These are phyloP conservation scores for Hypoxylon sp. DNA, from an alignment of 2,329 filamentous ascomycete species.

Conservation along the genomic window DNA sequence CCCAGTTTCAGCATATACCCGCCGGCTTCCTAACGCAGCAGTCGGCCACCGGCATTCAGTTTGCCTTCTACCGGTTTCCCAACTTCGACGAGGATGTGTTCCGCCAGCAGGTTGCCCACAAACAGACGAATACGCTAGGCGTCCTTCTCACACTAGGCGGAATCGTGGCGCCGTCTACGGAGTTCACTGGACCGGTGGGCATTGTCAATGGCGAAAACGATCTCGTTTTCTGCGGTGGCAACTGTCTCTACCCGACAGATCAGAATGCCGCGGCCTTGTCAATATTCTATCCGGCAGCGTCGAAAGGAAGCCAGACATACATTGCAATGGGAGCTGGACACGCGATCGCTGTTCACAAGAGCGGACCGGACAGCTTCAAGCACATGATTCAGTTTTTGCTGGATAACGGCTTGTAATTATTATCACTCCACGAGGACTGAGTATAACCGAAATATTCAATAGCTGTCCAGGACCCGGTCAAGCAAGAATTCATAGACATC, in stretches of 20 bases:
- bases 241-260: slow-evolving; percentile 37
- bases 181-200: slow-evolving; percentile 36
- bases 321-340: slow-evolving; percentile 34
- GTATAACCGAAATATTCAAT: too few species aligned
- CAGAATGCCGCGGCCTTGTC: slow-evolving; percentile 24
- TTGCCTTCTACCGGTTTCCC: slow-evolving; percentile 36
- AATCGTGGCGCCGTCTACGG: slow-evolving; percentile 31
- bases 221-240: slow-evolving; percentile 38
- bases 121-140: slow-evolving; percentile 38
- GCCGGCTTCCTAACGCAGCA: slow-evolving; percentile 32
- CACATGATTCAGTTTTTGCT: slow-evolving; percentile 38
- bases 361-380: slow-evolving; percentile 36
- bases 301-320: slow-evolving; percentile 31
- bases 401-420: slow-evolving; percentile 31
- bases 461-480: too few species aligned
- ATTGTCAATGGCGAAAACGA: slow-evolving; percentile 39
- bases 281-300: slow-evolving; percentile 34
- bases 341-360: slow-evolving; percentile 38
- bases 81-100: slow-evolving; percentile 32
- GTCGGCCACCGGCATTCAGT: slow-evolving; percentile 33
- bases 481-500: too few species aligned
- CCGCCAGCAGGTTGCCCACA: slow-evolving; percentile 32
- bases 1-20: slow-evolving; percentile 40
- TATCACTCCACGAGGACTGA: too few species aligned
- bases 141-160: slow-evolving; percentile 33